phyloP scores from a whole-genome alignment of 768 basidiomycete species.

The Kwoniella shandongensis region DNA sequence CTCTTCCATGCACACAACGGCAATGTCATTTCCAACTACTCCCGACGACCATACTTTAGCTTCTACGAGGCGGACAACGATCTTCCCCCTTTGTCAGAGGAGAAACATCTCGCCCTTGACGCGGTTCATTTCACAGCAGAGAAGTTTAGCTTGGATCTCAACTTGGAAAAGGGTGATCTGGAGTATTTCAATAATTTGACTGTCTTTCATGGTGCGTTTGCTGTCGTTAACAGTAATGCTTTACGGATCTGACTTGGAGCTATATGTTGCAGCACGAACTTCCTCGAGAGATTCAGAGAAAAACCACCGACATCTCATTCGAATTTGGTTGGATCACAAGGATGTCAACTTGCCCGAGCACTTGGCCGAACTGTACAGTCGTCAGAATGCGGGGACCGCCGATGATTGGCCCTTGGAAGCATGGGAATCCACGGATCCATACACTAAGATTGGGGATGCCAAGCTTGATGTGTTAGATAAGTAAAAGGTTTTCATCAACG shows the following conservation, averaged over 20 bases:
- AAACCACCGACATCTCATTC: slow-evolving; percentile 23
- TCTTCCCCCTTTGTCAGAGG: slow-evolving; percentile 18
- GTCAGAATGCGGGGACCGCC: background rate
- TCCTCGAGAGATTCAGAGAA: slow-evolving; percentile 26
- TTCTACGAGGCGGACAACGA: slow-evolving; percentile 31
- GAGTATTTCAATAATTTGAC: slow-evolving; percentile 37
- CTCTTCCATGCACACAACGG: slow-evolving; percentile 2
- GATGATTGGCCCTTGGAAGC: slow-evolving; percentile 27
- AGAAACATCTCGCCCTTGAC: slow-evolving; percentile 34
- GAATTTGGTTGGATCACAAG: slow-evolving; percentile 25
- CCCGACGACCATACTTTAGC: slow-evolving; percentile 30
- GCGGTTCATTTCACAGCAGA: slow-evolving; percentile 36
- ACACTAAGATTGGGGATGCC: background rate
- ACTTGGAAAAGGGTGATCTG: slow-evolving; percentile 32
- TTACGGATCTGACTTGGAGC: background rate
- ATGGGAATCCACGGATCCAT: slow-evolving; percentile 16
- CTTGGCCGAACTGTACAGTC: background rate
- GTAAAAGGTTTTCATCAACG: too few species aligned
- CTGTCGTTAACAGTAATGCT: too few species aligned
- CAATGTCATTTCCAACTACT: slow-evolving; percentile 23
- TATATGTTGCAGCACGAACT: slow-evolving; percentile 16
- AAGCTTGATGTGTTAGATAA: background rate
- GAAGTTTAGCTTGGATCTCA: slow-evolving; percentile 28
- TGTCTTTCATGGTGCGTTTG: slow-evolving; percentile 25
- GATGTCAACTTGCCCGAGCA: slow-evolving; percentile 19